Evolutionary conservation across 208 protist genomes (phyloP).

Genomic region (Leishmania tropica): DNA sequence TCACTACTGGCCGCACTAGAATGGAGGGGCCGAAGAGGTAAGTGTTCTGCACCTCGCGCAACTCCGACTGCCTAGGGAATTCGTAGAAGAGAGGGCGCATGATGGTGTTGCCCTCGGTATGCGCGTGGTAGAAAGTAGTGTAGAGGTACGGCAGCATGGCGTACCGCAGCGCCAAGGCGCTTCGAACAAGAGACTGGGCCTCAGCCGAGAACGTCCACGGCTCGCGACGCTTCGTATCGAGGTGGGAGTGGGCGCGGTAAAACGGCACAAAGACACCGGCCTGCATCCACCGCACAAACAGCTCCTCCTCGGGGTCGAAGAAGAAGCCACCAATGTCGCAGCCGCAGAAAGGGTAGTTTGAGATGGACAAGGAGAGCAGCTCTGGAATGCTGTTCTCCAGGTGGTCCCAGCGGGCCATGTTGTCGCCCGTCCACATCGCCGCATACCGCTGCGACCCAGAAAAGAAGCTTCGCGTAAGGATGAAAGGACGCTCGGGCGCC

Average conservation of each 20-base stretch:
- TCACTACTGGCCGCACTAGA: constrained; percentile 89
- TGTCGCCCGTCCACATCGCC: constrained; percentile 99
- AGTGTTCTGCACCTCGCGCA: constrained; percentile 88
- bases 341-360: constrained; percentile 96
- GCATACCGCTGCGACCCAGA: constrained; percentile 97
- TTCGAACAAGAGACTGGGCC: constrained; percentile 65
- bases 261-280: constrained; percentile 97
- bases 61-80: constrained; percentile 87
- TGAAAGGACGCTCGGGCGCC: constrained; percentile 92
- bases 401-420: constrained; percentile 96
- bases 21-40: constrained; percentile 92
- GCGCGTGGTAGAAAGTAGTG: constrained; percentile 93
- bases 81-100: constrained; percentile 96
- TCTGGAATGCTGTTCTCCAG: constrained; percentile 95
- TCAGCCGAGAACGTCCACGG: constrained; percentile 96
- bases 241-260: constrained; percentile 97
- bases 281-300: constrained; percentile 98
- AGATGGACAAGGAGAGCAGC: constrained; percentile 95
- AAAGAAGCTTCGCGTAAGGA: constrained; percentile 99
- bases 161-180: constrained; percentile 91
- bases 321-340: constrained; percentile 99
- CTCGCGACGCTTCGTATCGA: constrained; percentile 97
- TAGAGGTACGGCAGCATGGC: constrained; percentile 97
- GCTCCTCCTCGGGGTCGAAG: constrained; percentile 94
- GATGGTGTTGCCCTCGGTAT: constrained; percentile 83